Percentiles rank a stretch among this genome's conserved stretches.
These are phyloP conservation scores for Phytophthora brassicae DNA, from an alignment of 352 stramenopile species.

Conservation along the genomic window DNA sequence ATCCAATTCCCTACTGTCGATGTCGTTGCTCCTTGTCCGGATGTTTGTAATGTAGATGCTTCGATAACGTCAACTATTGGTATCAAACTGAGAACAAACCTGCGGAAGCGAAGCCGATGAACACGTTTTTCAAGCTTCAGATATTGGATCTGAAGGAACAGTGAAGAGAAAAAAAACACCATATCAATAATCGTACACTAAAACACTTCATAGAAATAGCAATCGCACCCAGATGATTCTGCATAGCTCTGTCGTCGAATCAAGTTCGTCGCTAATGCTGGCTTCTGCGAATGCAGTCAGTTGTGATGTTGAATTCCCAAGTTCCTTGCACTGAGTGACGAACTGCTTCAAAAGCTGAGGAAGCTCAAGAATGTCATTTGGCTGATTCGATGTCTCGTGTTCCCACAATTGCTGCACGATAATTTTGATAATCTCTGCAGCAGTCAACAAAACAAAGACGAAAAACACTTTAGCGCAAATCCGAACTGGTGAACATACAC, in stretches of 20 bases:
- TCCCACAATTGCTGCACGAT: conserved; percentile 40
- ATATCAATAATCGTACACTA: conserved; percentile 2
- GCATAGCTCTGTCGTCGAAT: conserved; percentile 40
- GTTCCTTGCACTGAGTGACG: conserved; percentile 12
- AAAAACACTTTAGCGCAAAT: background rate
- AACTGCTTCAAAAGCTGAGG: conserved; percentile 37
- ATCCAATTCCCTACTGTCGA: conserved; percentile 24
- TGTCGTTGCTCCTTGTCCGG: background rate
- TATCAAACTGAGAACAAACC: conserved; percentile 28
- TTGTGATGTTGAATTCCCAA: conserved; percentile 19
- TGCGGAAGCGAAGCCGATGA: conserved; percentile 50
- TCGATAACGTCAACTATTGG: conserved; percentile 7
- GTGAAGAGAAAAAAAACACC: conserved; percentile 10
- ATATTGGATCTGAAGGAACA: conserved; percentile 37
- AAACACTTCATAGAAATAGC: background rate
- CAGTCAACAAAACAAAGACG: background rate
- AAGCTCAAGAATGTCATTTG: conserved; percentile 34
- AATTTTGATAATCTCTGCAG: conserved; percentile 36
- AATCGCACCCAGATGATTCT: conserved; percentile 48
- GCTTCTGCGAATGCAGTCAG: conserved; percentile 30
- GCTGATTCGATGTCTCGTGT: conserved; percentile 3
- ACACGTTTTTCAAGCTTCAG: conserved; percentile 66
- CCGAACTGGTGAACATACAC: too few species aligned
- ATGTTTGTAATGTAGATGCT: background rate
- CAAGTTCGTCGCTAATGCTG: conserved; percentile 10